These are phyloP conservation scores for Allium fistulosum DNA, from an alignment of 106 monocot species.

Conservation along the genomic window DNA sequence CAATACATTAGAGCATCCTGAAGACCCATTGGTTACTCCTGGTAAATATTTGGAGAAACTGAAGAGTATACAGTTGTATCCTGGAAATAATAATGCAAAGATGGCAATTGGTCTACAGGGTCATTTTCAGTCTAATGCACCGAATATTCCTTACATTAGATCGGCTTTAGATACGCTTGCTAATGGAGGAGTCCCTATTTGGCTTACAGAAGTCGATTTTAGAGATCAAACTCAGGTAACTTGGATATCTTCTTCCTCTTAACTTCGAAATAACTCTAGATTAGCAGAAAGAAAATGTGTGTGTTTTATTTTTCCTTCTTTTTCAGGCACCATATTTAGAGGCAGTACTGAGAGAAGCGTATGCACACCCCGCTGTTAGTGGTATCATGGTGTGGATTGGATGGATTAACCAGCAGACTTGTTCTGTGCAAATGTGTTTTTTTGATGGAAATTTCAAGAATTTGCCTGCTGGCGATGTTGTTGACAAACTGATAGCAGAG, in stretches of 20 bases:
- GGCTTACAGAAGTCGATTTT: conserved; percentile 83
- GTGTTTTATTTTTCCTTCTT: no score
- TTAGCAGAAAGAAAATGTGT: no score
- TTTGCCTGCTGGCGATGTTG: conserved; percentile 53
- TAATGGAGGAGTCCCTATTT: conserved; percentile 33
- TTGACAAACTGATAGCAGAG: conserved; percentile 51
- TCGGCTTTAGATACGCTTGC: conserved; percentile 57
- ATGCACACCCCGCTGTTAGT: background rate
- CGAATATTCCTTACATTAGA: conserved; percentile 67
- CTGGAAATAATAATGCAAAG: conserved; percentile 5
- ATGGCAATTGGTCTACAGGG: conserved; percentile 60
- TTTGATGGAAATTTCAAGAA: conserved; percentile 71
- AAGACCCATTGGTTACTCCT: conserved; percentile 18
- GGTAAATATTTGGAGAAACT: conserved; percentile 48
- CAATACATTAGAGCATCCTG: conserved; percentile 56
- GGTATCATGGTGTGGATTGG: no score
- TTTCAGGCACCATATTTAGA: background rate
- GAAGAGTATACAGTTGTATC: conserved; percentile 15
- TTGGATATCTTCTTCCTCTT: no score
- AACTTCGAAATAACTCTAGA: no score
- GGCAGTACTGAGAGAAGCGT: background rate
- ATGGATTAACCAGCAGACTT: no score
- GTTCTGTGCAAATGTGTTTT: conserved; percentile 46
- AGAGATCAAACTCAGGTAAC: no score
- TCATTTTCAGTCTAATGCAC: conserved; percentile 50